Evolutionary conservation across 352 stramenopile genomes (phyloP).

Genomic region (Phytopythium oedochilum): DNA sequence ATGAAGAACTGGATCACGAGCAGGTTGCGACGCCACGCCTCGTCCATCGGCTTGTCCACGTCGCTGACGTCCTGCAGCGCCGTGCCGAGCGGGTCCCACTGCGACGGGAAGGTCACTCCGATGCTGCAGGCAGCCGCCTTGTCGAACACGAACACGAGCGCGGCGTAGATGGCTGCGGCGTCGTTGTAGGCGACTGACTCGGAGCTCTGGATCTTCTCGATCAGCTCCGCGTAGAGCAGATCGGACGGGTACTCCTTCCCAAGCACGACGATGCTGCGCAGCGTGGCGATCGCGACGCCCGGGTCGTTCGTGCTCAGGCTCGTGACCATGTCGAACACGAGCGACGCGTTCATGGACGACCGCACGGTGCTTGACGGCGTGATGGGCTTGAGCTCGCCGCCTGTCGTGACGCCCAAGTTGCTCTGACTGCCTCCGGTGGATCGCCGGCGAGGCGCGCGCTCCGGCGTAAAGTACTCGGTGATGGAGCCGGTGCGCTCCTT

Average conservation of each 20-base stretch:
- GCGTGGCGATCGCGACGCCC: slow-evolving; percentile 62
- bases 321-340: slow-evolving; percentile 82
- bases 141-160: slow-evolving; percentile 81
- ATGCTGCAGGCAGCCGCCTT: slow-evolving; percentile 63
- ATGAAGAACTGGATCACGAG: slow-evolving; percentile 80
- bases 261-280: slow-evolving; percentile 78
- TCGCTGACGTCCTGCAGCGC: slow-evolving; percentile 55
- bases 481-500: slow-evolving; percentile 19
- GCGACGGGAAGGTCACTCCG: slow-evolving; percentile 53
- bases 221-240: slow-evolving; percentile 71
- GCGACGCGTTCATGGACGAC: slow-evolving; percentile 77
- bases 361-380: slow-evolving; percentile 52
- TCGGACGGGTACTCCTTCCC: slow-evolving; percentile 81
- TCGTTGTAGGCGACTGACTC: slow-evolving; percentile 65
- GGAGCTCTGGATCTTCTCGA: slow-evolving; percentile 74
- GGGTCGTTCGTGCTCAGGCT: slow-evolving; percentile 83
- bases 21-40: slow-evolving; percentile 59
- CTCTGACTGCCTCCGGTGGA: slow-evolving; percentile 31
- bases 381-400: slow-evolving; percentile 41
- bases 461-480: slow-evolving; percentile 13
- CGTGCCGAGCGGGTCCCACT: slow-evolving; percentile 59
- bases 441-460: slow-evolving; percentile 1
- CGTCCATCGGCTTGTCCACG: slow-evolving; percentile 32
- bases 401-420: slow-evolving; percentile 7
- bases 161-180: slow-evolving; percentile 70